Evolutionary conservation across 1,284 basidiomycete species (phyloP).

Genomic region (Ganoderma leucocontextum): DNA sequence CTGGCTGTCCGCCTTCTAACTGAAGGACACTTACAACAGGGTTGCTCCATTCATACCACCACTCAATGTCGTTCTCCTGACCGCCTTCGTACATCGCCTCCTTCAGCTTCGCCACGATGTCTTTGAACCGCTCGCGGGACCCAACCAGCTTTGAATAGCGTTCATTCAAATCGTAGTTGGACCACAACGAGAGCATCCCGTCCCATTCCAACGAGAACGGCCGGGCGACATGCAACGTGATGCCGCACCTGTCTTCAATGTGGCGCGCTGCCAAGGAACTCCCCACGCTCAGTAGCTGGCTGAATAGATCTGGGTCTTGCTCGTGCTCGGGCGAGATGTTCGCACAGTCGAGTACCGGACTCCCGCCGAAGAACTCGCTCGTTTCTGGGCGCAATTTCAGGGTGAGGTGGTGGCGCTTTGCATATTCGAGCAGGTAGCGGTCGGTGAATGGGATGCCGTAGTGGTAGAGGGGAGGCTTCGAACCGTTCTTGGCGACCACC

Average conservation of each 20-base stretch:
- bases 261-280: not conserved
- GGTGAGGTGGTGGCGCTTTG: not conserved
- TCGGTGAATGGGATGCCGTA: slow-evolving; percentile 2
- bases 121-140: not conserved
- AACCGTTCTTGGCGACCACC: not conserved
- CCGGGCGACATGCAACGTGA: not conserved
- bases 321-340: not conserved
- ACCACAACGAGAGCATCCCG: not conserved
- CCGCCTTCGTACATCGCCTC: slow-evolving; percentile 1
- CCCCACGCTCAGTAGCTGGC: not conserved
- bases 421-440: not conserved
- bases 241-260: not conserved
- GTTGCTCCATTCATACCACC: not conserved
- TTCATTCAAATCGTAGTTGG: not conserved
- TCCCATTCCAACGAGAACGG: not conserved
- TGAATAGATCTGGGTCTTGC: not conserved
- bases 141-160: not conserved
- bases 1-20: not conserved
- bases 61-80: not conserved
- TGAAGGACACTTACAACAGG: not conserved
- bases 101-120: not conserved
- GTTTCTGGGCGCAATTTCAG: not conserved
- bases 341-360: not conserved
- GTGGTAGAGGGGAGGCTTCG: not conserved
- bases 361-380: not conserved